Percentiles rank a stretch among this genome's conserved stretches.
Conservation (phyloP, 106 monocot species). For the Amphibolis antarctica region DNA sequence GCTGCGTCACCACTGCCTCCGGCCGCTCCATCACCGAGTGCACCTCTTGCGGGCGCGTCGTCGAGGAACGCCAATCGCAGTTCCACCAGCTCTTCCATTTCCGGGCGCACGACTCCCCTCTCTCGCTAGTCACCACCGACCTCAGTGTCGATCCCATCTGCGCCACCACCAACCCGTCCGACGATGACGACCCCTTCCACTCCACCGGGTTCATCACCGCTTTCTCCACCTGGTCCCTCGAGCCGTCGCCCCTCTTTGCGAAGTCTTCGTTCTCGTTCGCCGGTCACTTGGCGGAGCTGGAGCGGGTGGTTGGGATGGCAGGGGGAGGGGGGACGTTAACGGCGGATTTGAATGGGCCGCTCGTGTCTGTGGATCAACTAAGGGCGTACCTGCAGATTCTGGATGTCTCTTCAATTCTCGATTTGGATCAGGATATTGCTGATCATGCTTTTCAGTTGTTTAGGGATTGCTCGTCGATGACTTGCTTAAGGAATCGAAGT, state of each 20-base stretch:
- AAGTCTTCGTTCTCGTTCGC: conserved; percentile 67
- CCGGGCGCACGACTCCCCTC: conserved; percentile 58
- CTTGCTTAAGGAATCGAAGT: conserved; percentile 82
- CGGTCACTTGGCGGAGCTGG: conserved; percentile 92
- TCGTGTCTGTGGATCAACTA: conserved; percentile 69
- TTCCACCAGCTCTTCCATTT: conserved; percentile 60
- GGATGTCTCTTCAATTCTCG: conserved; percentile 81
- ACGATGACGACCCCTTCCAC: conserved; percentile 68
- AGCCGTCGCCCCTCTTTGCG: conserved; percentile 44
- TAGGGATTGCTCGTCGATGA: conserved; percentile 77
- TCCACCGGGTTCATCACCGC: conserved; percentile 84
- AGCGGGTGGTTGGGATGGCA: conserved; percentile 44
- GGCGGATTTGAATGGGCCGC: conserved; percentile 22
- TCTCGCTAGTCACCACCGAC: conserved; percentile 66
- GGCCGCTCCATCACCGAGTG: conserved; percentile 55
- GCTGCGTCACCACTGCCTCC: conserved; percentile 44
- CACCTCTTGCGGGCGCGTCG: conserved; percentile 64
- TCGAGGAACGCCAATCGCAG: conserved; percentile 53
- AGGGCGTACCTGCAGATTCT: conserved; percentile 88
- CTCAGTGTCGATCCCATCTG: conserved; percentile 11
- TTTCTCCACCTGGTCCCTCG: conserved; percentile 88
- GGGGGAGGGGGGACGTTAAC: not conserved
- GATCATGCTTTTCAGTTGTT: conserved; percentile 95
- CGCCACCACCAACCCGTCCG: not conserved
- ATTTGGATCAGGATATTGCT: conserved; percentile 64